Conservation (phyloP, 352 stramenopile species). For the Thalassiosira mediterranea region DNA sequence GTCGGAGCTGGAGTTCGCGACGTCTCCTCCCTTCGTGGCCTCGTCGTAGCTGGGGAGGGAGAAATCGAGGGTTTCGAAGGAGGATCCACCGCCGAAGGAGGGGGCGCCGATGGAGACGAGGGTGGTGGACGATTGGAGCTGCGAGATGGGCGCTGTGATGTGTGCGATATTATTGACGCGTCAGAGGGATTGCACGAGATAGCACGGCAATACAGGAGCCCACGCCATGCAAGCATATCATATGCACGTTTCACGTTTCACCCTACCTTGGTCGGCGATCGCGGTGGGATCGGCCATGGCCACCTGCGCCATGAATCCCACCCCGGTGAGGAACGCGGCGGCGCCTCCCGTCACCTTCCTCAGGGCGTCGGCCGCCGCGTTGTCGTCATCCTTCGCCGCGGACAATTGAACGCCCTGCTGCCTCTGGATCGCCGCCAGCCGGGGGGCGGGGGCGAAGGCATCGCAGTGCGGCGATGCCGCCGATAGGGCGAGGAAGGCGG, state of each 20-base stretch:
- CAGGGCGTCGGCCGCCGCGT: slow-evolving; percentile 13
- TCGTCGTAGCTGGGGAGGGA: slow-evolving; percentile 72
- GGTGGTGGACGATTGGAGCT: slow-evolving; percentile 31
- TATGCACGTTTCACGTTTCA: slow-evolving; percentile 4
- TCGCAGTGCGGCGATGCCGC: slow-evolving; percentile 17
- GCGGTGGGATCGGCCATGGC: slow-evolving; percentile 37
- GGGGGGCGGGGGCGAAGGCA: slow-evolving; percentile 21
- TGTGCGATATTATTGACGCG: background rate
- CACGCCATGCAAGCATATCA: background rate
- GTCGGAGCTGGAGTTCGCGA: slow-evolving; percentile 27
- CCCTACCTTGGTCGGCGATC: slow-evolving; percentile 5
- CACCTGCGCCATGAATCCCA: slow-evolving; percentile 41
- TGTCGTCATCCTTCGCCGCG: slow-evolving; percentile 6
- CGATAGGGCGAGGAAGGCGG: slow-evolving; percentile 17
- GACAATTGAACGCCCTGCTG: slow-evolving; percentile 5
- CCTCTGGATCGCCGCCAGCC: slow-evolving; percentile 1
- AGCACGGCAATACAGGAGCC: background rate
- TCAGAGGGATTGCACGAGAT: background rate
- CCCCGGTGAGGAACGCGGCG: slow-evolving; percentile 28
- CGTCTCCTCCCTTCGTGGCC: slow-evolving; percentile 23
- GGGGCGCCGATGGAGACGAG: slow-evolving; percentile 44
- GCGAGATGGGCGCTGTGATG: background rate
- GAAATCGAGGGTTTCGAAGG: slow-evolving; percentile 75
- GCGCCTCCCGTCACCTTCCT: slow-evolving; percentile 33
- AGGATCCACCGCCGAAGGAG: slow-evolving; percentile 25